phyloP scores from a whole-genome alignment of 1,284 basidiomycete genomes.

The Papiliotrema nemorosa region DNA sequence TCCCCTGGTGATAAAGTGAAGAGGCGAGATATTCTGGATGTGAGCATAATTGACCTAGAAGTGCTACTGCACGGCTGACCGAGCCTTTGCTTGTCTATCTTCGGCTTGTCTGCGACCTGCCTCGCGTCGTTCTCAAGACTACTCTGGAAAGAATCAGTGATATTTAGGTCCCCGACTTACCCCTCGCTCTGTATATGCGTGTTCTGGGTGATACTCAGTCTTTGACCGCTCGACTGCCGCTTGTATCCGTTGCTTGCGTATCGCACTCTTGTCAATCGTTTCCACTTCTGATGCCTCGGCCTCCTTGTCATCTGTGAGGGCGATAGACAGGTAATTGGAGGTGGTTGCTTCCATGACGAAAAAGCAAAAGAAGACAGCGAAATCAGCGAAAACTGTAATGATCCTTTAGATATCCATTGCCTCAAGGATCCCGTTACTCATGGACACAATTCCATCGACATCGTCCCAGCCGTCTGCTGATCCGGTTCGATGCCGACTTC shows the following conservation, averaged over 20 bases:
- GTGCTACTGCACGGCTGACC: conserved; percentile 6
- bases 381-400: background rate
- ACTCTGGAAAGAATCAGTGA: conserved; percentile 9
- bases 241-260: conserved; percentile 30
- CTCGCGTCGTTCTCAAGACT: conserved; percentile 7
- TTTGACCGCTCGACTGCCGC: conserved; percentile 37
- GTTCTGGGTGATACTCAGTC: conserved; percentile 37
- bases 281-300: background rate
- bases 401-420: background rate
- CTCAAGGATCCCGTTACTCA: background rate
- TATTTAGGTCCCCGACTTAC: conserved; percentile 15
- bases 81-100: conserved; percentile 27
- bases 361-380: background rate
- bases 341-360: background rate
- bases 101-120: conserved; percentile 10
- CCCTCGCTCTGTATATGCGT: conserved; percentile 41
- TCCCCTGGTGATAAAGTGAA: conserved; percentile 16
- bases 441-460: too few relatives aligned
- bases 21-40: conserved; percentile 20
- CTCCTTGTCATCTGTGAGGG: background rate
- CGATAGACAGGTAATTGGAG: conserved; percentile 2
- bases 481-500: conserved; percentile 44
- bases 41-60: background rate
- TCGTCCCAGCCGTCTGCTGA: conserved; percentile 4
- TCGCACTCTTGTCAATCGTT: conserved; percentile 12